Evolutionary conservation across 768 basidiomycete genomes (phyloP).

Genomic region (Gymnopilus dilepis): DNA sequence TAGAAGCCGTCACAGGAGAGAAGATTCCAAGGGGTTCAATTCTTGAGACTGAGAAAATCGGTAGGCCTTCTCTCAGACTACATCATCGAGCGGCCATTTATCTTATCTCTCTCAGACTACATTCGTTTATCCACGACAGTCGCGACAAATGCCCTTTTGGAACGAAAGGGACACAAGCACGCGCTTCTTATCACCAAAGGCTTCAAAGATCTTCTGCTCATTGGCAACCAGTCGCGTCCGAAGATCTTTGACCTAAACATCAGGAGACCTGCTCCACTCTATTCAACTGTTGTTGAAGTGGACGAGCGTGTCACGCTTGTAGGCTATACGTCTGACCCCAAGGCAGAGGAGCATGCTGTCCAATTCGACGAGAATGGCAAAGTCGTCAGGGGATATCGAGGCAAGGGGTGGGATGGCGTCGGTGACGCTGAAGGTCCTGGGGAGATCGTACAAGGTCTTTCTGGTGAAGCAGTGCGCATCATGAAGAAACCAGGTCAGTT

Average conservation of each 20-base stretch:
- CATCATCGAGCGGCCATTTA: conserved; percentile 2
- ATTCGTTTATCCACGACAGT: conserved; percentile 94
- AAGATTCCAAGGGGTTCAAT: conserved; percentile 68
- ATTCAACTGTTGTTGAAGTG: conserved; percentile 72
- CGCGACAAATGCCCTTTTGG: conserved; percentile 94
- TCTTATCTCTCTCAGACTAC: conserved; percentile 60
- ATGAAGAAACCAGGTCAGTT: conserved; percentile 70
- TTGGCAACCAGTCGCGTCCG: conserved; percentile 95
- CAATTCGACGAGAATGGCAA: conserved; percentile 78
- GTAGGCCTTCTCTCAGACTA: conserved; percentile 41
- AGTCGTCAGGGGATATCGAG: conserved; percentile 70
- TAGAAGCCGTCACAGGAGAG: conserved; percentile 77
- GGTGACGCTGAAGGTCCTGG: conserved; percentile 81
- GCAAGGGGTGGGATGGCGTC: conserved; percentile 75
- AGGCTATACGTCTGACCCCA: conserved; percentile 90
- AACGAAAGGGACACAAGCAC: conserved; percentile 92
- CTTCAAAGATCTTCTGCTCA: conserved; percentile 89
- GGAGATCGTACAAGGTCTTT: conserved; percentile 79
- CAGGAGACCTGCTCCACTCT: conserved; percentile 75
- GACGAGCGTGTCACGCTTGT: conserved; percentile 96
- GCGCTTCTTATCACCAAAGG: conserved; percentile 91
- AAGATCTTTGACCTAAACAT: conserved; percentile 96
- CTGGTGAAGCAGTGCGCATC: conserved; percentile 89
- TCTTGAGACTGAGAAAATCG: conserved; percentile 82
- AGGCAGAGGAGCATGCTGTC: conserved; percentile 75